These are phyloP conservation scores for Prunus mume DNA, from an alignment of 306 rosid genomes.

Conservation along the genomic window DNA sequence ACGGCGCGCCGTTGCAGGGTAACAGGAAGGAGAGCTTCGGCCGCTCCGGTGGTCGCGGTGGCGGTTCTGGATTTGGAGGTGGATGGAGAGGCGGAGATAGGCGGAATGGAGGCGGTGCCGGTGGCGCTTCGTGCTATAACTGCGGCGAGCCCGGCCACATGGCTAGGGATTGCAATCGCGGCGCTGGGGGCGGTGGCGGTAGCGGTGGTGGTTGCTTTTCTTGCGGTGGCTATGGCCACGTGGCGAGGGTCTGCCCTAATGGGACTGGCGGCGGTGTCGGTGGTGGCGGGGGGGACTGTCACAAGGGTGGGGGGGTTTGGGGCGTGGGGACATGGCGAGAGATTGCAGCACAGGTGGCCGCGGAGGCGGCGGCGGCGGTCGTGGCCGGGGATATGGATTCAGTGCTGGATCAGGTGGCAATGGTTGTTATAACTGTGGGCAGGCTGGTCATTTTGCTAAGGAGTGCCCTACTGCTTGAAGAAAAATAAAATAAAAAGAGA, in stretches of 20 bases:
- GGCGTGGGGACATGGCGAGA: conserved; percentile 75
- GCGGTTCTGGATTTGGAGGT: conserved; percentile 39
- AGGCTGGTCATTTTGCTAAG: conserved; percentile 57
- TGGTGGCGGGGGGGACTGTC: conserved; percentile 59
- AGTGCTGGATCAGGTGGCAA: conserved; percentile 13
- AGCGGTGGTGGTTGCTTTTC: conserved; percentile 41
- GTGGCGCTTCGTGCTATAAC: conserved; percentile 36
- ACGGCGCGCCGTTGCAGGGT: conserved; percentile 55
- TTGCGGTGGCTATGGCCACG: conserved; percentile 70
- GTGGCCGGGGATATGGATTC: conserved; percentile 26
- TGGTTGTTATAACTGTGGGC: conserved; percentile 71
- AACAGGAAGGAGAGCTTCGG: conserved; percentile 23
- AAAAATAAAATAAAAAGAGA: conserved; percentile 30
- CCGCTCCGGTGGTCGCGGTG: conserved; percentile 21
- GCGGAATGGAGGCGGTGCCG: conserved; percentile 40
- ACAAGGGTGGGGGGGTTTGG: too few relatives aligned
- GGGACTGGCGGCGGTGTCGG: conserved; percentile 27
- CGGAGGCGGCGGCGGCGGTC: conserved; percentile 23
- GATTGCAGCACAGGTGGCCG: conserved; percentile 49
- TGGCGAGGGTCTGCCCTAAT: conserved; percentile 62
- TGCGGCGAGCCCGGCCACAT: conserved; percentile 72
- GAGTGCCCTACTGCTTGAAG: conserved; percentile 56
- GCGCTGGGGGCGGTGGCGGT: conserved; percentile 22
- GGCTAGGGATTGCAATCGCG: conserved; percentile 60
- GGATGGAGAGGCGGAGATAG: conserved; percentile 58